Evolutionary conservation across 306 rosid genomes (phyloP).

Genomic region (Quercus bicolor): DNA sequence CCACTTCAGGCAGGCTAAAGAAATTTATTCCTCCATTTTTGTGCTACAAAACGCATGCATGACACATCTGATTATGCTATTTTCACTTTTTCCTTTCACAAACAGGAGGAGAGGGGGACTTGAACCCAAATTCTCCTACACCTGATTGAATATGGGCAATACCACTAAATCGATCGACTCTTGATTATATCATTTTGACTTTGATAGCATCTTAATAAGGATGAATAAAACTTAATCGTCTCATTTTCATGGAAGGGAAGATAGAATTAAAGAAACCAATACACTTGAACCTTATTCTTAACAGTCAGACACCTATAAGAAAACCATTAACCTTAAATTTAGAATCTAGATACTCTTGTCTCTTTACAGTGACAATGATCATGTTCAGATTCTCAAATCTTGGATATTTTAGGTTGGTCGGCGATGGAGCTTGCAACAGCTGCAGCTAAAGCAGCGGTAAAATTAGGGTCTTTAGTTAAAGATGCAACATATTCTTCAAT

Average conservation of each 20-base stretch:
- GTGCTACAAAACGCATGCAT: no score
- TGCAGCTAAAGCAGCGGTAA: conserved; percentile 52
- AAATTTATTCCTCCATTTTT: no score
- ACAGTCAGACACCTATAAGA: background rate
- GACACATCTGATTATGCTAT: no score
- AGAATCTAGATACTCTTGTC: background rate
- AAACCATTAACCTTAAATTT: background rate
- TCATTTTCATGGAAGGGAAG: background rate
- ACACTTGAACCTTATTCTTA: background rate
- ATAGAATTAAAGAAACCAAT: background rate
- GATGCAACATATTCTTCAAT: conserved; percentile 46
- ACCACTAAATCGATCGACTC: background rate
- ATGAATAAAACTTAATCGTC: background rate
- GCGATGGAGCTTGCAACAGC: conserved; percentile 58
- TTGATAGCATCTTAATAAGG: background rate
- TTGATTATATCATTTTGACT: background rate
- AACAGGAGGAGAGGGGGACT: no score
- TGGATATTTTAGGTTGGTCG: conserved; percentile 20
- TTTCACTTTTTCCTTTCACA: no score
- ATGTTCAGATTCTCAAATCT: conserved; percentile 23
- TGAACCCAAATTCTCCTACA: no score
- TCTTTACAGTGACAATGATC: background rate
- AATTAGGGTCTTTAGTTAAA: conserved; percentile 45
- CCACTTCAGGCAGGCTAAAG: no score
- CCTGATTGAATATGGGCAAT: no score